Evolutionary conservation across 192 early-diverging fungal species (phyloP).

Genomic region (Geranomyces variabilis): DNA sequence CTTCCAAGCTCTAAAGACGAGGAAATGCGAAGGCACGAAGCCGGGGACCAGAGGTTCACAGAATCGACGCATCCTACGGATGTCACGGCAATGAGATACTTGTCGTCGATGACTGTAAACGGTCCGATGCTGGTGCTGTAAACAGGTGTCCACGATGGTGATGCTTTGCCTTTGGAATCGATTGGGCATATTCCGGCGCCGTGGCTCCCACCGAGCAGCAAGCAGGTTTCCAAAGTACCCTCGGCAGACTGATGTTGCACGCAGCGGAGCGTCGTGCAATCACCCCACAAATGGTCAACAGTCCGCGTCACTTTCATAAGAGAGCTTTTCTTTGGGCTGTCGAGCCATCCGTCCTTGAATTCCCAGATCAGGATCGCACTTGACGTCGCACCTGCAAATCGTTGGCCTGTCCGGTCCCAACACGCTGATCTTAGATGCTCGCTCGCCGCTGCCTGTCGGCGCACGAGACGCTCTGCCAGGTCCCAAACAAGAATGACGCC

Average conservation of each 20-base stretch:
- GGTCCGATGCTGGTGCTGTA: no score
- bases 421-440: not conserved
- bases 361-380: constrained; percentile 55
- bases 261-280: not conserved
- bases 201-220: no score
- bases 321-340: constrained; percentile 18
- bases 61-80: not conserved
- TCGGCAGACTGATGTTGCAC: no score
- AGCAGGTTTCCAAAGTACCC: no score
- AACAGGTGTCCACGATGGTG: no score
- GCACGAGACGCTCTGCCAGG: constrained; percentile 39
- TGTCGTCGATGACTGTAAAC: not conserved
- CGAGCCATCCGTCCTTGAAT: constrained; percentile 32
- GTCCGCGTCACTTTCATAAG: not conserved
- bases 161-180: no score
- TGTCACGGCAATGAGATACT: not conserved
- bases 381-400: constrained; percentile 51
- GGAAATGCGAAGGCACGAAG: not conserved
- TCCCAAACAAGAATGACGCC: constrained; percentile 55
- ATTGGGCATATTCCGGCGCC: no score
- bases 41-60: not conserved
- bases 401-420: constrained; percentile 55
- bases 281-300: not conserved
- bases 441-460: no score
- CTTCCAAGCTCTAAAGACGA: constrained; percentile 1